Evolutionary conservation across 2,329 filamentous ascomycete genomes (phyloP), one percentile per base, ranked within the genome.

Genomic region (Xylariaceae sp.): DNA sequence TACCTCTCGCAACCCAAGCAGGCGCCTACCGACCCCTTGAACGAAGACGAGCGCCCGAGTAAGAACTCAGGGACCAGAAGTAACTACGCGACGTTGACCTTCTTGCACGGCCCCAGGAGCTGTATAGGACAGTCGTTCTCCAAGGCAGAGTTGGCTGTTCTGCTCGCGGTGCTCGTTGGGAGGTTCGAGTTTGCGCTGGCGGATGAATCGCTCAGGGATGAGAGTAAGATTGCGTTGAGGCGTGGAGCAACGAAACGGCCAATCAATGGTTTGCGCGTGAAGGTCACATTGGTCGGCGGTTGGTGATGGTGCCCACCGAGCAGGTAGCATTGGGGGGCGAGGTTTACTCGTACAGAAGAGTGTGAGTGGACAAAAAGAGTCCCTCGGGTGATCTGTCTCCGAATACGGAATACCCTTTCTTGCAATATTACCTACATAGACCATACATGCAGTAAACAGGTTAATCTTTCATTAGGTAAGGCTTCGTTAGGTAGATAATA

Each of bases 71-170:
- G 58, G 8, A 30, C 42, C n/a, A 56, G 63, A 56, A 64, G 62
- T 23, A 64, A 64, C 30, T 64, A 64, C 17, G 62, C 62, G 49
- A 64, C 60, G 6, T 49, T 64, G 56, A 64, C 62, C 3, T 64
- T 64, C 51, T 55, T 61, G 52, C 62, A 64, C 37, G 62, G 62
- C 2, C 61, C 62, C 6, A 55, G 62, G 50, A 64, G 62, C 47
- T 64, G 62, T 35, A 64, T 64, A 13, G 62, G 62, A 18, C 62
- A 64, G 53, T 61, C 62, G 9, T 64, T 64, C 34, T 56, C 62
- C 9, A 59, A 49, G 45, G 57, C 61, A 6, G 62, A 64, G 48
- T 39, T 64, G 45, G 62, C 61, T 49, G 59, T 64, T 45, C n/a
- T 63, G 17, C 18, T 64, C 2, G 58, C 62, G 15, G 58, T 48